Base-by-base conservation (phyloP, 1,284 basidiomycete species). In the Tranzscheliella williamsii region DNA sequence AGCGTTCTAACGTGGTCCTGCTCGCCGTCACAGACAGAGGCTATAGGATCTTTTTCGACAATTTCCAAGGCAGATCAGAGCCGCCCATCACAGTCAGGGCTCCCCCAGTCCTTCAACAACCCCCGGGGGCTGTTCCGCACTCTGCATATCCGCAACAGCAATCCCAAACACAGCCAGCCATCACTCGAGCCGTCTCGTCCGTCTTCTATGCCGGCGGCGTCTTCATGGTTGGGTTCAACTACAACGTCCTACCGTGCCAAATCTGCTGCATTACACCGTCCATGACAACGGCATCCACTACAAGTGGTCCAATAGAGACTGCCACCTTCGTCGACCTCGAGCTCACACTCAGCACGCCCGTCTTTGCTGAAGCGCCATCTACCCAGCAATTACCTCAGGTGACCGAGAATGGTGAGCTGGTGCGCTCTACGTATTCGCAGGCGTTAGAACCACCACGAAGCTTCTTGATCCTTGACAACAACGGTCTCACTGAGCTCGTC, bases 381-480 rank as follows among this genome's bases (percentile, higher is more conserved):
- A 34, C 43, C 13, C 48, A 41, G 4, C 17, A 27, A 20, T 39
- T 56, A 1, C 11, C 42, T n/a, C 56, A 34, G 7, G 48, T 55
- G 37, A 54, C 52, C 18, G 51, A 61, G n/a, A 63, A 55, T 23
- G 70, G 66, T 27, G 65, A 65, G 36, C 48, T 64, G 23, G 43
- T 85, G 36, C 91, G 91, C 67, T 89, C 93, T 75, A 81, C 93
- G 13, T 87, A 87, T 0, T 84, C 84, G 13, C 90, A 94, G 74
- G 86, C 88, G 68, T 84, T 84, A 11, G 84, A 87, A 54, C 80
- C 83, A 12, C 83, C 88, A 24, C 83, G 84, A 38, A 86, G 89
- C 67, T 93, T 93, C 75, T 84, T 94, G 79, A 83, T 94, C 46
- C 79, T 95, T 52, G 91, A 90, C 17, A 90, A 89, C 67, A 86